Base-by-base conservation (phyloP, 1,284 basidiomycete genomes). In the Tilletiaria anomala region DNA sequence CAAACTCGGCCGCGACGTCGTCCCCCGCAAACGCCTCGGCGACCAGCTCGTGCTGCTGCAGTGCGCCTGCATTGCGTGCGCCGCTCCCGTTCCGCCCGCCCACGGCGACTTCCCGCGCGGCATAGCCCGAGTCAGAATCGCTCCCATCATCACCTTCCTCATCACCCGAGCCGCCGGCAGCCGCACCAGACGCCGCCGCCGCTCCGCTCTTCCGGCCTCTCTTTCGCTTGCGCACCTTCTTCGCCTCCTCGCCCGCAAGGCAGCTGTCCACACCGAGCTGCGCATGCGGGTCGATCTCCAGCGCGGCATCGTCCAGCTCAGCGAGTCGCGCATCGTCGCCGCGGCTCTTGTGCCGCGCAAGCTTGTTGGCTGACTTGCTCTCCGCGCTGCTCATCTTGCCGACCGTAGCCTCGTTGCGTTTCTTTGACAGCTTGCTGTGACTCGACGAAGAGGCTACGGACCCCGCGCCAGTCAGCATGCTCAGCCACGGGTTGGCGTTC, bases 1-100 rank as follows among this genome's bases (percentile, higher is more conserved):
- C 79, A 62, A 97, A 97, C 41, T 83, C 80, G 65, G 82, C 76
- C 0, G 91, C 79, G 10, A 96, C 91, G 59, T 94, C 83, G 67
- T 97, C 91, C 1, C 85, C 86, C 0, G 91, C 91, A 71, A 97
- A 97, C 0, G 91, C 93, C 47, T 80, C 77, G 1, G 87, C 82
- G 6, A 97, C 88, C 4, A 97, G 73, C 51, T 93, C 83, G 18
- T 82, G 75, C 65, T 93, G 87, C 62, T 82, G 73, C 65, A 88
- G 0, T 18, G n/a, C 19, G 16, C 8, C 16, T 23, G n/a, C 8
- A 10, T 17, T 15, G 15, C 23, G 23, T 16, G 22, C 33, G 11
- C 35, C 35, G 16, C 22, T 10, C 5, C 19, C 22, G 35, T 19
- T 10, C n/a, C 5, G 15, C 4, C 10, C 26, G 20, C 15, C 17